phyloP scores from a whole-genome alignment of 805 yeast species.

The Yarrowia sp. region DNA sequence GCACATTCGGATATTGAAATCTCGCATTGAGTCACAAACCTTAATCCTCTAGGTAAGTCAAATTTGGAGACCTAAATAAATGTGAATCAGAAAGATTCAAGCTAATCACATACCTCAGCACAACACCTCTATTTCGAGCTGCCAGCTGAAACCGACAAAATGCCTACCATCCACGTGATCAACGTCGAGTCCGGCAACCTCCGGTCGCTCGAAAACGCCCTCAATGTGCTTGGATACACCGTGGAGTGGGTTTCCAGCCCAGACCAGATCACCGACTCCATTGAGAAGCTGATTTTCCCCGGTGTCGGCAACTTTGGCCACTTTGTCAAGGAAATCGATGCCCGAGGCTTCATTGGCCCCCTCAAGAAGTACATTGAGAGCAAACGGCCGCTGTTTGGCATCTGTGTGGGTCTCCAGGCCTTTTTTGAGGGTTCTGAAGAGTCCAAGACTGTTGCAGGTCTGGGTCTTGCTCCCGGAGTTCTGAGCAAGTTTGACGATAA shows the following conservation, averaged over 20 bases:
- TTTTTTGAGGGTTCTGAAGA: conserved; percentile 80
- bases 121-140: neutral
- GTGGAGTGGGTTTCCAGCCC: conserved; percentile 45
- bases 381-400: conserved; percentile 94
- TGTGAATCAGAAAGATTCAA: too few relatives aligned
- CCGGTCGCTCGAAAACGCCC: conserved; percentile 87
- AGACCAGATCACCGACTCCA: conserved; percentile 62
- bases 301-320: conserved; percentile 99
- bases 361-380: conserved; percentile 67
- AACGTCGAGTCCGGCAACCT: conserved; percentile 95
- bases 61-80: neutral
- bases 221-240: conserved; percentile 75
- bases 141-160: neutral
- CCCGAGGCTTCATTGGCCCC: conserved; percentile 69
- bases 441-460: conserved; percentile 66
- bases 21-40: conserved; percentile 20
- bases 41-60: neutral
- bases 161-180: conserved; percentile 60
- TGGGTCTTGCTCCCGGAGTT: conserved; percentile 60
- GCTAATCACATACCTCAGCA: neutral
- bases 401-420: conserved; percentile 95
- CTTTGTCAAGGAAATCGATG: conserved; percentile 73
- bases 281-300: conserved; percentile 71
- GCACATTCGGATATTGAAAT: conserved; percentile 5
- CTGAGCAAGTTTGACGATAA: conserved; percentile 67